A percentile compares a stretch with the other conserved stretches of the same genome.
Evolutionary conservation across 2,329 filamentous ascomycete genomes (phyloP).

Genomic region (Alternaria sp.): DNA sequence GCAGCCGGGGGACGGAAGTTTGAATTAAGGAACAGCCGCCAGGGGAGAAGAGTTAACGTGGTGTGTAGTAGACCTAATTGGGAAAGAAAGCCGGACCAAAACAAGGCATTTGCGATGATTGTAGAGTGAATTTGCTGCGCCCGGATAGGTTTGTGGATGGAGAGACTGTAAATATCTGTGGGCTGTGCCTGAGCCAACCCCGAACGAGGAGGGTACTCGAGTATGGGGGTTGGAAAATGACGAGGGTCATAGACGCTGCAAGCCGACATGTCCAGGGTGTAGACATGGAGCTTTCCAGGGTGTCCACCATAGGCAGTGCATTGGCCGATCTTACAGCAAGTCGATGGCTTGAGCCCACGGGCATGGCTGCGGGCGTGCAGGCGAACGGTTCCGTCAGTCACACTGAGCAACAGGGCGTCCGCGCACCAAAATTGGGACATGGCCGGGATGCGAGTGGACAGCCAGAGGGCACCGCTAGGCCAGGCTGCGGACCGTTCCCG

Average conservation of each 20-base stretch:
- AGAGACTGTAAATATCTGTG: constrained; percentile 46
- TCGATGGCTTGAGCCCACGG: constrained; percentile 42
- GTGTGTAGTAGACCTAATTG: constrained; percentile 33
- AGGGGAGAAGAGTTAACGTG: constrained; percentile 33
- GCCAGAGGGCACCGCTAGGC: constrained; percentile 29
- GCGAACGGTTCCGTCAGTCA: constrained; percentile 45
- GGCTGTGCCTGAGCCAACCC: constrained; percentile 48
- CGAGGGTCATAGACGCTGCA: constrained; percentile 38
- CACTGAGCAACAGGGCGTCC: constrained; percentile 35
- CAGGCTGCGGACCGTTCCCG: constrained; percentile 49
- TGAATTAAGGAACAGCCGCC: constrained; percentile 39
- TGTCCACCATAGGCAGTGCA: constrained; percentile 36
- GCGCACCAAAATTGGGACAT: constrained; percentile 41
- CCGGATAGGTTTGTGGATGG: constrained; percentile 34
- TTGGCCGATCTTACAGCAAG: constrained; percentile 30
- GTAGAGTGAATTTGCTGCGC: constrained; percentile 41
- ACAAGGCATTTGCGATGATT: constrained; percentile 39
- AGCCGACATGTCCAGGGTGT: constrained; percentile 36
- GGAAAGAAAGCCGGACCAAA: constrained; percentile 44
- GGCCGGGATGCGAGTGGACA: constrained; percentile 25
- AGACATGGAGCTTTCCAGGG: constrained; percentile 27
- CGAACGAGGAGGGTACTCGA: constrained; percentile 27
- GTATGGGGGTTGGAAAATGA: constrained; percentile 20
- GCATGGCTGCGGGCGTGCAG: constrained; percentile 44
- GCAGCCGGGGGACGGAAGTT: constrained; percentile 35